Conservation (phyloP, 1,284 basidiomycete species). For the Boletus smithii region DNA sequence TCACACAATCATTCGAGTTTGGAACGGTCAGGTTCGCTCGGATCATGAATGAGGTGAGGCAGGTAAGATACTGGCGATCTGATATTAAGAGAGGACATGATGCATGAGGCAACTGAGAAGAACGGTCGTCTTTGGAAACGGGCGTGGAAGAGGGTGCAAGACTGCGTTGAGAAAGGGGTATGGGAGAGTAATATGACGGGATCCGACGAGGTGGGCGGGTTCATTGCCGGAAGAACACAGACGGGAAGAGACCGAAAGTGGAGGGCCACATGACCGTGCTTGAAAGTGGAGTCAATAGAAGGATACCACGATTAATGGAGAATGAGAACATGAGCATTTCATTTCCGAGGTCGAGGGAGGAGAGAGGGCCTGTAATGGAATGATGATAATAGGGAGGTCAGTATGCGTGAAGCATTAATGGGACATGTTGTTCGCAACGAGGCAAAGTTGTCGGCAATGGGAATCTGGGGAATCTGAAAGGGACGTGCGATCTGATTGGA, state of each 20-base stretch:
- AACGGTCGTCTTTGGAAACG: background rate
- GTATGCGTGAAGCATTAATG: no score
- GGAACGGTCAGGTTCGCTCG: slow-evolving; percentile 14
- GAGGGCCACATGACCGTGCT: slow-evolving; percentile 24
- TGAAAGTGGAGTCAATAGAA: slow-evolving; percentile 28
- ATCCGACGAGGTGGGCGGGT: no score
- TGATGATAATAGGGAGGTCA: slow-evolving; percentile 26
- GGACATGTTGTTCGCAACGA: slow-evolving; percentile 30
- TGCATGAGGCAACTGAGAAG: slow-evolving; percentile 28
- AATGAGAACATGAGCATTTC: slow-evolving; percentile 34
- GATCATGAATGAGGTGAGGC: slow-evolving; percentile 34
- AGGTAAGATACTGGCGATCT: slow-evolving; percentile 29
- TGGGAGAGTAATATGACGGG: no score
- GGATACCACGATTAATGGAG: slow-evolving; percentile 29
- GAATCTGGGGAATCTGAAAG: slow-evolving; percentile 19
- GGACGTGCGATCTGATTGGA: no score
- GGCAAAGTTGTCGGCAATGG: slow-evolving; percentile 28
- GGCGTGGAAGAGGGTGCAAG: background rate
- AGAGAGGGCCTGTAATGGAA: slow-evolving; percentile 18
- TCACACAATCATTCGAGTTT: slow-evolving; percentile 29
- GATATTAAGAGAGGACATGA: slow-evolving; percentile 32
- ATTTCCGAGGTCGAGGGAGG: slow-evolving; percentile 33
- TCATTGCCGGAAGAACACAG: no score
- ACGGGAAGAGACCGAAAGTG: no score
- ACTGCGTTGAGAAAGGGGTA: slow-evolving; percentile 15